Evolutionary conservation across 2,329 filamentous ascomycete genomes (phyloP), one percentile per base, ranked within the genome.

Genomic region (Aspergillus brunneoviolaceus): DNA sequence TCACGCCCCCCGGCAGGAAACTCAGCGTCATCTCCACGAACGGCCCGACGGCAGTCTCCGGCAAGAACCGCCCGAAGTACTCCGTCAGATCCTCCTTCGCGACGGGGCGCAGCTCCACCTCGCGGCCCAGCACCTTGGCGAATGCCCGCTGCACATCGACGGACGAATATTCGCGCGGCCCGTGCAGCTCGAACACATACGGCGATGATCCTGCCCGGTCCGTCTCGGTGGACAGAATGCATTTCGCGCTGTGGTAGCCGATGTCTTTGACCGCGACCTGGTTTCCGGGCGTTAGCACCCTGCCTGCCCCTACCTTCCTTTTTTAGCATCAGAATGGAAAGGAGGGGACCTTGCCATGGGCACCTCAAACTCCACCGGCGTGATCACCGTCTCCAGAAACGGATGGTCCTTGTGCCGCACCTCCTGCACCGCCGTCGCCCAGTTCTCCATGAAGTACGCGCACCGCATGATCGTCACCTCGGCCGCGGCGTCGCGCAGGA

Each of bases 401-500:
- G 64, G 59, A 3, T 49, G 7, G 25, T 62, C 42, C 3, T 48
- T 49, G 23, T 48, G 54, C 2, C 33, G 33, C 0, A 63, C 56
- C 1, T 60, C 58, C 11, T 31, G 12, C 5, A 63, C 23, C 2
- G 21, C 49, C 1, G 51, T 19, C 4, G 56, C 59, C 64, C 64
- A 66, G 19, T 64, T 64, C 29, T 66, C 64, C 62, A 66, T 66
- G 29, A 66, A 61, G 49, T 63, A 66, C 5, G 60, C 50, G 25
- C 62, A 63, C 42, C 64, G 51, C 11, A 62, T 53, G 35, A 66
- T 51, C 5, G 63, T 49, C 3, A 64, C 57, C 56, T 66, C 62
- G 2, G 51, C 49, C 12, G 59, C 59, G 1, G 62, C 52, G 3
- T 58, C 58, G 5, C 49, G 19, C 3, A 66, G 50, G 11, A 64